These are phyloP conservation scores for Ehretia macrophylla DNA, from an alignment of 257 asterid genomes.

Conservation along the genomic window DNA sequence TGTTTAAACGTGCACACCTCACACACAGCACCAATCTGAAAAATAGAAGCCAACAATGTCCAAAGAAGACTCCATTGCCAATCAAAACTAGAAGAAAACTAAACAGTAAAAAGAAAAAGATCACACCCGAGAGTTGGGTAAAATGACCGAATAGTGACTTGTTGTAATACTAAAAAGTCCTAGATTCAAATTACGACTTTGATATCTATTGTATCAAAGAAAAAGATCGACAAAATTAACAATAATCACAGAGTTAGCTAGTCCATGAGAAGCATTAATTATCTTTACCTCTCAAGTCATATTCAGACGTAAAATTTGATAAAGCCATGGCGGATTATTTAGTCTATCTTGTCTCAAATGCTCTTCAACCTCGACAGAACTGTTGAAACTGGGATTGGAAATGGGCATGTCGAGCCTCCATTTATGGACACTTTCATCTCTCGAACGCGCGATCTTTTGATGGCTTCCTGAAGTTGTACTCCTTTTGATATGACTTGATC, in stretches of 20 bases:
- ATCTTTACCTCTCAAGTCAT: conserved; percentile 38
- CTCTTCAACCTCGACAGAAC: conserved; percentile 28
- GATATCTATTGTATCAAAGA: no score
- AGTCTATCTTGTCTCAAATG: conserved; percentile 46
- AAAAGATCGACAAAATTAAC: neutral
- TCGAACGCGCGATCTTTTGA: conserved; percentile 14
- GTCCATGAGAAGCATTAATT: conserved; percentile 4
- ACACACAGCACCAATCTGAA: no score
- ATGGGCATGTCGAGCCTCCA: no score
- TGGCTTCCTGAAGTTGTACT: conserved; percentile 18
- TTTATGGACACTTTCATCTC: conserved; percentile 30
- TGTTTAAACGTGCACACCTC: neutral
- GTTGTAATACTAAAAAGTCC: no score
- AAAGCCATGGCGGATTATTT: conserved; percentile 61
- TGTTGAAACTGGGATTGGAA: conserved; percentile 16
- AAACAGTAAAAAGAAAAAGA: no score
- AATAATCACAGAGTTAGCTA: neutral
- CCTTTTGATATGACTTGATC: conserved; percentile 35
- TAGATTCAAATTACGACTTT: no score
- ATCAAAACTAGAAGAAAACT: no score
- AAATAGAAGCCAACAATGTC: no score
- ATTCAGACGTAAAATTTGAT: conserved; percentile 60
- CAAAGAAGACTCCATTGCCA: no score
- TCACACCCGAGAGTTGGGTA: no score
- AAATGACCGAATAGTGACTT: no score